A percentile compares a stretch with the other conserved stretches of the same genome.
These are phyloP conservation scores for Cladochytrium replicatum DNA, from an alignment of 192 early-diverging fungal species.

Conservation along the genomic window DNA sequence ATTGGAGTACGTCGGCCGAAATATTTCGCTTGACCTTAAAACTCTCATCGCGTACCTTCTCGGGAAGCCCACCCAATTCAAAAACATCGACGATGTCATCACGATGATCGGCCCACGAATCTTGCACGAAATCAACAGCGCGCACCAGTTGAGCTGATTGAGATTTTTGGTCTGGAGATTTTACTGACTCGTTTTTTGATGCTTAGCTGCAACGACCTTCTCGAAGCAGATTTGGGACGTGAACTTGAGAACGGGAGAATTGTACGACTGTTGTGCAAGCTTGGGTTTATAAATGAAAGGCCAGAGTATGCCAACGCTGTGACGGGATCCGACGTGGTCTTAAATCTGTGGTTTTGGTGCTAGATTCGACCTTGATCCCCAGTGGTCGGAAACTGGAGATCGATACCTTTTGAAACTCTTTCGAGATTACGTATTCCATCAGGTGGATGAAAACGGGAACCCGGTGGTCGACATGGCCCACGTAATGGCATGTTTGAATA, in stretches of 20 bases:
- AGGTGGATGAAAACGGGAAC: constrained; percentile 58
- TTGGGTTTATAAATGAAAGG: constrained; percentile 72
- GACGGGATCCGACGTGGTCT: too few relatives aligned
- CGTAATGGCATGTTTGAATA: constrained; percentile 75
- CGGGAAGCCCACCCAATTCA: constrained; percentile 52
- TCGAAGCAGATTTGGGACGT: constrained; percentile 53
- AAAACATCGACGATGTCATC: constrained; percentile 54
- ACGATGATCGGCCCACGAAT: constrained; percentile 52
- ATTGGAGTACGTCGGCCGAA: constrained; percentile 52
- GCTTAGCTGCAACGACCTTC: constrained; percentile 48
- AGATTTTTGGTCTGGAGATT: neutral
- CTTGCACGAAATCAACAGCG: constrained; percentile 57
- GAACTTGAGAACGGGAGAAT: constrained; percentile 80
- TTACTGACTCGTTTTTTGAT: neutral
- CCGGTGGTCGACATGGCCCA: constrained; percentile 76
- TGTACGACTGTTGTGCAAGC: constrained; percentile 61
- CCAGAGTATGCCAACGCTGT: constrained; percentile 37
- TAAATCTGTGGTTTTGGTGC: neutral
- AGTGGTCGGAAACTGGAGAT: constrained; percentile 85
- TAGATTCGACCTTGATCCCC: constrained; percentile 61
- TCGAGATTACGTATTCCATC: constrained; percentile 84
- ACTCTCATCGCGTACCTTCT: constrained; percentile 57
- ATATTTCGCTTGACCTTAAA: constrained; percentile 61
- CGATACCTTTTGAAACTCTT: constrained; percentile 85
- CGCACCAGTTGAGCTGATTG: constrained; percentile 33